Evolutionary conservation across 2,329 filamentous ascomycete species (phyloP).

Genomic region (Fusarium proliferatum): DNA sequence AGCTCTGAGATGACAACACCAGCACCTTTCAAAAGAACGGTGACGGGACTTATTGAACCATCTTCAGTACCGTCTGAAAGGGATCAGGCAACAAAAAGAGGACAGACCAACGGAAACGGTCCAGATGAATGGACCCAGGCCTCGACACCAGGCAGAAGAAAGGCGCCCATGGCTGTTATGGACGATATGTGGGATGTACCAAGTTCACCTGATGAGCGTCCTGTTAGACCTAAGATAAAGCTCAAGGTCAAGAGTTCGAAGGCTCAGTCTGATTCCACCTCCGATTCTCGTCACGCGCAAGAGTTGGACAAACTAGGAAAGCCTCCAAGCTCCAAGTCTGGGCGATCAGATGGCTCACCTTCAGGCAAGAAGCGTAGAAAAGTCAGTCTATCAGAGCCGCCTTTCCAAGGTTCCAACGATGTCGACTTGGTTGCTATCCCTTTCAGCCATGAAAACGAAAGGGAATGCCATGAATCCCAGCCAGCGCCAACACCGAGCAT

Average conservation of each 20-base stretch:
- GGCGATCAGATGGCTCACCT: not conserved
- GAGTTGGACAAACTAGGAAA: not conserved
- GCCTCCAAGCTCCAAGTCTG: not conserved
- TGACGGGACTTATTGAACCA: slow-evolving; percentile 43
- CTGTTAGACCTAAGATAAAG: slow-evolving; percentile 21
- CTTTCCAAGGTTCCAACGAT: slow-evolving; percentile 38
- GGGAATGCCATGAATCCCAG: slow-evolving; percentile 6
- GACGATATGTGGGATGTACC: slow-evolving; percentile 59
- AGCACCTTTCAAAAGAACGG: slow-evolving; percentile 44
- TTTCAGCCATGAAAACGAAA: slow-evolving; percentile 32
- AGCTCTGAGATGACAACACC: slow-evolving; percentile 44
- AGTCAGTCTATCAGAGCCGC: slow-evolving; percentile 15
- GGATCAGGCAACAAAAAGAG: slow-evolving; percentile 41
- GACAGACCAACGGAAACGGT: slow-evolving; percentile 18
- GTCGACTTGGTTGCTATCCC: slow-evolving; percentile 43
- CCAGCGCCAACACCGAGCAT: slow-evolving; percentile 38
- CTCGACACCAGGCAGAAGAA: slow-evolving; percentile 47
- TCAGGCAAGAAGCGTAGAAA: slow-evolving; percentile 41
- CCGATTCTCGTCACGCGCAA: not conserved
- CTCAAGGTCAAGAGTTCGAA: slow-evolving; percentile 30
- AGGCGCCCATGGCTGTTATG: slow-evolving; percentile 38
- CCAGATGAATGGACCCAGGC: slow-evolving; percentile 48
- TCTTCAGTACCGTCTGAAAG: slow-evolving; percentile 44
- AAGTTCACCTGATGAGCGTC: slow-evolving; percentile 52
- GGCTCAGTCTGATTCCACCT: not conserved